Evolutionary conservation across 1,284 basidiomycete genomes (phyloP).

Genomic region (Trichosporon sp.): DNA sequence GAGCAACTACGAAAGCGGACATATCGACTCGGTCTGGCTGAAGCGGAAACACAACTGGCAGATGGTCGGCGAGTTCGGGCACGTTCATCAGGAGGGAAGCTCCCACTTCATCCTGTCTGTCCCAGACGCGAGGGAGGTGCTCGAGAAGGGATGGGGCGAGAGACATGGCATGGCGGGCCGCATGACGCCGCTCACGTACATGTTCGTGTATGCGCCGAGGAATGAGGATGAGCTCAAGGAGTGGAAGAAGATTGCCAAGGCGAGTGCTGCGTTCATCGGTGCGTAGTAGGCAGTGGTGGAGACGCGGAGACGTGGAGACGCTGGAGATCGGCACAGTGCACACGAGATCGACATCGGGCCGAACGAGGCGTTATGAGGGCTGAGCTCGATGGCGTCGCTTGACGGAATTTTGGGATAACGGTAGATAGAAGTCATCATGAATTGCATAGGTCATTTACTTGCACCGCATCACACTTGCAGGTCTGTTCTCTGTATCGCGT

Average conservation of each 20-base stretch:
- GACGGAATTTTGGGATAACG: background rate
- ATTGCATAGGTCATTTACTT: background rate
- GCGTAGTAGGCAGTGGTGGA: background rate
- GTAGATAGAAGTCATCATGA: background rate
- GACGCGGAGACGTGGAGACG: background rate
- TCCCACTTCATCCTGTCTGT: constrained; percentile 17
- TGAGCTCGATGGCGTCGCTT: background rate
- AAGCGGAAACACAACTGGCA: background rate
- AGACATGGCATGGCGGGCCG: constrained; percentile 9
- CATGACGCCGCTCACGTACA: constrained; percentile 21
- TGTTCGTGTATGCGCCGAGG: constrained; percentile 18
- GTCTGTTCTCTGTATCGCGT: no score
- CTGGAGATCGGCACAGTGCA: background rate
- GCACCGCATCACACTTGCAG: no score
- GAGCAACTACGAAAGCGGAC: background rate
- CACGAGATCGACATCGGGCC: background rate
- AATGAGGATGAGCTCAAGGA: constrained; percentile 16
- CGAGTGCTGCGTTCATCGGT: background rate
- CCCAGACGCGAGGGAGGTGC: constrained; percentile 4
- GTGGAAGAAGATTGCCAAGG: constrained; percentile 20
- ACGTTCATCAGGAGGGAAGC: constrained; percentile 18
- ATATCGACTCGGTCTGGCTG: constrained; percentile 1
- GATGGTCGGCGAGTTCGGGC: constrained; percentile 18
- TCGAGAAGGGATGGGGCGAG: constrained; percentile 17
- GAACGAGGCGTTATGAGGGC: background rate